These are phyloP conservation scores for Croton laevigatus DNA, from an alignment of 441 rosid species.

Conservation along the genomic window DNA sequence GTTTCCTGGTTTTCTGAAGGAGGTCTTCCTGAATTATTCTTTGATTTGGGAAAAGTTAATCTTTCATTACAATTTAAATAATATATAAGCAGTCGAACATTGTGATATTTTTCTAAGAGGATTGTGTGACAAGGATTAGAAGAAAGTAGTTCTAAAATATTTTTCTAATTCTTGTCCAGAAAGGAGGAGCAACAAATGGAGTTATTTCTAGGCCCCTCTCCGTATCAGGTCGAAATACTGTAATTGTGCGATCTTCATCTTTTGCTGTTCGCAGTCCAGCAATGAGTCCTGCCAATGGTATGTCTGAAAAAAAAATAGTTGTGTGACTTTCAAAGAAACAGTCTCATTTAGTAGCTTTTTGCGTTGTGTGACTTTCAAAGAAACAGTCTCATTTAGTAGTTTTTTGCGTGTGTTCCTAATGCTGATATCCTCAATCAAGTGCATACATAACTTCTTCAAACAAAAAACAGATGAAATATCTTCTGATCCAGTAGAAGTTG, in stretches of 20 bases:
- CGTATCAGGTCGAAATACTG: conserved; percentile 66
- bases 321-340: not conserved
- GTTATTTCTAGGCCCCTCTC: conserved; percentile 81
- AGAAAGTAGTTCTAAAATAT: conserved; percentile 8
- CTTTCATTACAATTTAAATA: not conserved
- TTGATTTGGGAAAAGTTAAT: not conserved
- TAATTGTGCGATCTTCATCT: conserved; percentile 72
- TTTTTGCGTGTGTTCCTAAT: not conserved
- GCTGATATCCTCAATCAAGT: not conserved
- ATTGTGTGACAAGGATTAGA: not conserved
- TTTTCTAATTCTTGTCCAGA: conserved; percentile 45
- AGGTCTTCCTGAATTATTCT: conserved; percentile 2
- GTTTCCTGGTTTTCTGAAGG: not conserved
- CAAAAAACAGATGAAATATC: conserved; percentile 53
- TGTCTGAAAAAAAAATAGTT: not conserved
- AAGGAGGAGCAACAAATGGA: conserved; percentile 34
- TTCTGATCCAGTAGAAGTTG: conserved; percentile 42
- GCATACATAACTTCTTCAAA: conserved; percentile 17
- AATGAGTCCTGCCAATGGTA: conserved; percentile 52
- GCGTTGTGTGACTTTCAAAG: too few relatives aligned
- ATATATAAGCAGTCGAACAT: not conserved
- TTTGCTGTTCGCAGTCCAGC: conserved; percentile 40
- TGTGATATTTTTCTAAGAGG: not conserved
- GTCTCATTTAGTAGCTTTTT: not conserved
- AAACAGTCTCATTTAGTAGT: not conserved